Base-by-base conservation (phyloP, 352 stramenopile species). In the Phytophthora cactorum region DNA sequence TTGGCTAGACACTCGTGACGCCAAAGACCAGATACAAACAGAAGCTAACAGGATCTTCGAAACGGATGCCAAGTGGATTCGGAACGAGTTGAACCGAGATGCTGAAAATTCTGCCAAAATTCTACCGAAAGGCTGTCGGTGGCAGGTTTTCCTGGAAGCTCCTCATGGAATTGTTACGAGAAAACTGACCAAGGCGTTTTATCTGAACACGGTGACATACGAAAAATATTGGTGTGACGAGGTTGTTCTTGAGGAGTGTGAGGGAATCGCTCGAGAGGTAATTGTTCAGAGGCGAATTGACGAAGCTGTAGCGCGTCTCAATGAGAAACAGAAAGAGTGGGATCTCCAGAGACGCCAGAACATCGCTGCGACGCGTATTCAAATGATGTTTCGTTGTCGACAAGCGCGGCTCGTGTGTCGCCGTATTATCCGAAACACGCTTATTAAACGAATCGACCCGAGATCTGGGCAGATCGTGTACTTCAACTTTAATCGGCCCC, bases 221-320 rank as follows among this genome's bases (percentile, higher is more conserved):
- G 73, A 91, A 32, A 91, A 90, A 54, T 68, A 89, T 66, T 65
- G 89, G 58, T 93, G 83, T 36, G 82, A 87, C 52, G 81, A 91
- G 17, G 65, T 93, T 14, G 72, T 87, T 45, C 75, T 91, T 54
- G 82, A 91, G 5, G 74, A 90, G n/a, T 91, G 81, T 46, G 72
- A 87, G 36, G 57, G 39, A 1, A 91, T 93, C 45, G 79, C 79
- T 4, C 68, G 60, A 12, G 82, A 93, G 50, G 60, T 89, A n/a
- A 66, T 91, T 10, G 82, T 91, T 47, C 75, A 85, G 44, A 68
- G 59, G 8, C 58, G 66, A 14, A 80, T 91, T 11, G 82, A 90
- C 28, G 70, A 83, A 17, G 81, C 83, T 17, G 44, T 74, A 1
- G 52, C 34, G 4, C 67, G 74, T 6, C 69, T 88, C 22, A 38